Base-by-base conservation (phyloP, 257 asterid genomes). In the Ophiorrhiza pumila region DNA sequence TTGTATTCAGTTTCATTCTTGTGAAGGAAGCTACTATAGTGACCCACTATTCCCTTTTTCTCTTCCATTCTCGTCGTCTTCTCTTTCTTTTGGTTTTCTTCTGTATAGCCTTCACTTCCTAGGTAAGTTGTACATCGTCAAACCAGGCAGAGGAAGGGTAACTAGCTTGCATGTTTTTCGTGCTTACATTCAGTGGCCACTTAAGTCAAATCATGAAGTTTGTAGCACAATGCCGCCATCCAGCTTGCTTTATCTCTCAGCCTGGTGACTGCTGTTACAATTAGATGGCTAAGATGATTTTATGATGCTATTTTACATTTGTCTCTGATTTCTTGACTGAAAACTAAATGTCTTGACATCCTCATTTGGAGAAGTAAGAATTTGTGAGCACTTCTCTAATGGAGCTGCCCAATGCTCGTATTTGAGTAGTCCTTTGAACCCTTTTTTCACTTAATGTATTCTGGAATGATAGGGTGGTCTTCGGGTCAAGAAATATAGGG, bases 401-500 rank as follows among this genome's bases (percentile, higher is more conserved):
- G 11, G 7, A n/a, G 22, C 35, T 66, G 31, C 53, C n/a, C 10
- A 65, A 39, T 41, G 39, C 4, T 1, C 20, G 23, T 57, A 49
- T 27, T 13, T 22, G 45, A 49, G n/a, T 27, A 2, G 27, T 52
- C 29, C 58, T 52, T 22, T 52, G 59, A 4, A 11, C 46, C 52
- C 10, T 29, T 62, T 14, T 5, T 50, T 63, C 7, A 65, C 10
- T 18, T 25, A 41, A 52, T 7, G 23, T 12, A 20, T 65, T 74
- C 4, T 63, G 52, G 22, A 57, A 34, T 59, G 25, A 65, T 73
- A 92, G 97, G 83, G 74, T 72, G 88, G 87, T 74, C 63, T 79
- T 23, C 86, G 90, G 34, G 87, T 91, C 2, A 91, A 91, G 72
- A 89, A 86, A 73, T 91, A 91, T 76, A 74, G 97, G 77, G 96